Base-by-base conservation (phyloP, 495 filamentous ascomycete species). In the Penicillium paxilli region DNA sequence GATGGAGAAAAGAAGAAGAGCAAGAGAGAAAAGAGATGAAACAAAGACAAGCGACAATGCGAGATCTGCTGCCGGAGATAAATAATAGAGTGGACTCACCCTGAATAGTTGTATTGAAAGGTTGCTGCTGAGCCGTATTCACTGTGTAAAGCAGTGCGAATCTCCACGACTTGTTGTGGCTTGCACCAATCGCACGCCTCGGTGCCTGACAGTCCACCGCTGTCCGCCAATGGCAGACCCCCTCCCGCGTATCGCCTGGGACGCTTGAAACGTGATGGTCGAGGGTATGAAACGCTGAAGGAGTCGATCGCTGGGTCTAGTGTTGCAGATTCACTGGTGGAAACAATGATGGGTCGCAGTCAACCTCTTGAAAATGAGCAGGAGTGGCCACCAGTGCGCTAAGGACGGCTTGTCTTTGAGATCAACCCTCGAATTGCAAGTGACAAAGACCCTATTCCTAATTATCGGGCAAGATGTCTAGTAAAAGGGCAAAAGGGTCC, bases 261-360 rank as follows among this genome's bases (percentile, higher is more conserved):
- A 58, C 23, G 54, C 49, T 59, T 74, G 71, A 74, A 74, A 74
- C 71, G 57, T 33, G 48, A 57, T 56, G 44, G 35, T 57, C 58
- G 45, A 53, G 51, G 33, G 61, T n/a, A 55, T 73, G 70, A 72
- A 74, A 72, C 71, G 49, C 62, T 58, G 26, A 46, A 52, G 41
- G 54, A 45, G 55, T 24, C 30, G 55, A 63, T 63, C 63, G 28
- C 55, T 33, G 48, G 25, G 47, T 42, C 52, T 42, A 54, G 42
- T 55, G 55, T 62, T 58, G 61, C 64, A 67, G 55, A 47, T 62
- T 59, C 21, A 51, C 46, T 25, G 45, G 47, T 33, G 14, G 14
- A 47, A 26, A 35, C 45, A 26, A 19, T 42, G 8, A n/a, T 17
- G 17, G n/a, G 44, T 52, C 40, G 16, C 32, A 35, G 41, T 26